These are phyloP conservation scores for Boletales sp. DNA, from an alignment of 768 basidiomycete genomes.

Conservation along the genomic window DNA sequence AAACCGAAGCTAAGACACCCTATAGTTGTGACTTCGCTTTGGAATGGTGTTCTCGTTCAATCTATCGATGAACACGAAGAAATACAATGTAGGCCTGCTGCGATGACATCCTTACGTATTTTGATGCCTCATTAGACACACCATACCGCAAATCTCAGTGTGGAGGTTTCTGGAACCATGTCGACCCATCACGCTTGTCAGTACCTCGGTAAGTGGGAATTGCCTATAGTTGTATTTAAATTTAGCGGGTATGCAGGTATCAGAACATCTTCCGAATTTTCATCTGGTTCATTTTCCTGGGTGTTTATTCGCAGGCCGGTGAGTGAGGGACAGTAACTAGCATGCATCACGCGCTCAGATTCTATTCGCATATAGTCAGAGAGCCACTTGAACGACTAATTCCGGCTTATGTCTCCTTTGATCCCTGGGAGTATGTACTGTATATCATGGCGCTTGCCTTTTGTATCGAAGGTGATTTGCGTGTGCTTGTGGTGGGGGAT, in stretches of 20 bases:
- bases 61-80: slow-evolving; percentile 68
- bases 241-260: slow-evolving; percentile 45
- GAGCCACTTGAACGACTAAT: slow-evolving; percentile 74
- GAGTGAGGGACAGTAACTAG: slow-evolving; percentile 11
- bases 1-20: slow-evolving; percentile 5
- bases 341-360: neutral
- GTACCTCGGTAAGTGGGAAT: slow-evolving; percentile 59
- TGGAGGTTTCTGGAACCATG: slow-evolving; percentile 60
- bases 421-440: slow-evolving; percentile 75
- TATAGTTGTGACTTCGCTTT: slow-evolving; percentile 74
- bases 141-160: slow-evolving; percentile 56
- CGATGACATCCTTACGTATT: neutral
- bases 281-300: slow-evolving; percentile 76
- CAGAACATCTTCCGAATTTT: slow-evolving; percentile 79
- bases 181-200: slow-evolving; percentile 73
- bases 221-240: neutral
- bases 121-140: slow-evolving; percentile 48
- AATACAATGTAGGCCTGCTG: slow-evolving; percentile 60
- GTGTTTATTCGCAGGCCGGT: slow-evolving; percentile 84
- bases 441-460: slow-evolving; percentile 80
- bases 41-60: slow-evolving; percentile 82
- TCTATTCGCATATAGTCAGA: slow-evolving; percentile 43
- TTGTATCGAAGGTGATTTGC: slow-evolving; percentile 63
- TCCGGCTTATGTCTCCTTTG: slow-evolving; percentile 50
- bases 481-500: slow-evolving; percentile 33